These are phyloP conservation scores for Ormosia emarginata DNA, from an alignment of 306 rosid genomes.

Conservation along the genomic window DNA sequence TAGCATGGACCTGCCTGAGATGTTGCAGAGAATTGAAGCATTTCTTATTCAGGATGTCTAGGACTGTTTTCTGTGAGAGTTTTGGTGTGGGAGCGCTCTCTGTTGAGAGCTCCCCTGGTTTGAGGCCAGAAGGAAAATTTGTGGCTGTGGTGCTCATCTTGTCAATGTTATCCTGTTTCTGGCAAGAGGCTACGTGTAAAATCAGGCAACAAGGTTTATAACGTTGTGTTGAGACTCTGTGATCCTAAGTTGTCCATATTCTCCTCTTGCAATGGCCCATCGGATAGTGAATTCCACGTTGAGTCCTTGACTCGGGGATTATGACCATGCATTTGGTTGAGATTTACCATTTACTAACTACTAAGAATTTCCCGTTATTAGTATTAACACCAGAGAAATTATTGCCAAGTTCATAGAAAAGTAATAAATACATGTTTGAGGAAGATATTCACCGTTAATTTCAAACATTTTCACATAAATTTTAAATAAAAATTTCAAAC, in stretches of 20 bases:
- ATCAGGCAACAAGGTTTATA: not conserved
- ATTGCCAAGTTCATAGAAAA: too few relatives aligned
- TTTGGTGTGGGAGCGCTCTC: constrained; percentile 28
- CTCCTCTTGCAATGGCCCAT: not conserved
- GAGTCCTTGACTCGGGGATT: not conserved
- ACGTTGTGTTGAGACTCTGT: not conserved
- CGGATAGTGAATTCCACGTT: not conserved
- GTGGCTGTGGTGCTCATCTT: constrained; percentile 54
- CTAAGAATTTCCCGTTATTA: too few relatives aligned
- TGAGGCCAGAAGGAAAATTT: constrained; percentile 30
- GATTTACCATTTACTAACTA: not conserved
- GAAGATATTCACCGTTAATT: too few relatives aligned
- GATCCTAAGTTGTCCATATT: not conserved
- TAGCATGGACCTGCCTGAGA: constrained; percentile 50
- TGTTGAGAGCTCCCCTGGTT: not conserved
- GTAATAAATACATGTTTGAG: too few relatives aligned
- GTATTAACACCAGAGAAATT: too few relatives aligned
- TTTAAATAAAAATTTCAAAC: too few relatives aligned
- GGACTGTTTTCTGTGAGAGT: constrained; percentile 50
- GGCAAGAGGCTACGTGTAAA: not conserved
- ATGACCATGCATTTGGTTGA: not conserved
- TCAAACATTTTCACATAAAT: too few relatives aligned
- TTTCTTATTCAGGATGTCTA: constrained; percentile 40
- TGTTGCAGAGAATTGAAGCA: constrained; percentile 38
- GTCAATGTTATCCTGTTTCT: constrained; percentile 10